Conservation (phyloP, 306 rosid species). For the Urtica urens region DNA sequence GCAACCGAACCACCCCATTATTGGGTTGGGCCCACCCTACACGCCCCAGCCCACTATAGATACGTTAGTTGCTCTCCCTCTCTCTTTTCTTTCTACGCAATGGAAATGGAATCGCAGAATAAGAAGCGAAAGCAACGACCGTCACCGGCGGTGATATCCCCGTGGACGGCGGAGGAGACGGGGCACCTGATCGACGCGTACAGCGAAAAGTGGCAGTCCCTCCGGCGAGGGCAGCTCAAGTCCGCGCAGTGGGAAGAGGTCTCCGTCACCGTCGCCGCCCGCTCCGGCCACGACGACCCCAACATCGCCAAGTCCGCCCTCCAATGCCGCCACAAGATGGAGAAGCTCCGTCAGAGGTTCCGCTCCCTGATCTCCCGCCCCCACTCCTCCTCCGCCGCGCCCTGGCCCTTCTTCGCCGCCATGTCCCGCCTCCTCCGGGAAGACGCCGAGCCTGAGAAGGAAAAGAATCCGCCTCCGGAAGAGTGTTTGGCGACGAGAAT, state of each 20-base stretch:
- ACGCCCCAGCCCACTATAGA: too few relatives aligned
- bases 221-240: slow-evolving; percentile 66
- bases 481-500: slow-evolving; percentile 25
- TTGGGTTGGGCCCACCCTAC: too few relatives aligned
- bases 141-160: slow-evolving; percentile 16
- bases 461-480: slow-evolving; percentile 12
- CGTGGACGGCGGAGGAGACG: slow-evolving; percentile 87
- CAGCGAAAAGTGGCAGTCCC: slow-evolving; percentile 81
- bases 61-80: too few relatives aligned
- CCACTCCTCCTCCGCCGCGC: slow-evolving; percentile 1
- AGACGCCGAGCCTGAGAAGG: slow-evolving; percentile 4
- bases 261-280: slow-evolving; percentile 70
- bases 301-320: slow-evolving; percentile 53
- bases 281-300: slow-evolving; percentile 65
- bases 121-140: slow-evolving; percentile 43
- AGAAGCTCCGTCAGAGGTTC: slow-evolving; percentile 83
- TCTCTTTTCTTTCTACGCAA: not conserved
- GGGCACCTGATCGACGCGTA: slow-evolving; percentile 67
- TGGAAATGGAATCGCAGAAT: slow-evolving; percentile 3
- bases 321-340: slow-evolving; percentile 92
- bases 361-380: slow-evolving; percentile 47
- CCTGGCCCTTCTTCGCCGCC: slow-evolving; percentile 62
- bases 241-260: slow-evolving; percentile 85
- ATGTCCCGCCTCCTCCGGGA: slow-evolving; percentile 56
- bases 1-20: too few relatives aligned